Evolutionary conservation across 306 rosid genomes (phyloP), one percentile per base, ranked within the genome.

Genomic region (Cercis canadensis): DNA sequence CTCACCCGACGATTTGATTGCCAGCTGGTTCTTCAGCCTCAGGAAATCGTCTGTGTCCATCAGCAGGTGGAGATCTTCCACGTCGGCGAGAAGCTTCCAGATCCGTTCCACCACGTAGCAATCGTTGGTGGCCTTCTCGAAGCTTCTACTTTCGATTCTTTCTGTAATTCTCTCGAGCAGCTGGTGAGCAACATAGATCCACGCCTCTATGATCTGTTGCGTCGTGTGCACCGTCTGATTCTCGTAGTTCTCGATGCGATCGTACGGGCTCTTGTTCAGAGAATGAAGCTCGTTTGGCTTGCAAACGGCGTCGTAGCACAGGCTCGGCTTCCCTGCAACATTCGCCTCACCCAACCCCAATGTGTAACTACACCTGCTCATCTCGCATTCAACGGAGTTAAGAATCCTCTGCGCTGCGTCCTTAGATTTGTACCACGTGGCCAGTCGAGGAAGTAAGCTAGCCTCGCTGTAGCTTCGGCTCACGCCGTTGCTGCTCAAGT

Each of bases 11-110:
- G 82, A 65, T 13, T 66, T 77, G 49, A 89, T 54, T 18, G 57
- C 29, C 0, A 94, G 13, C 55, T 86, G 84, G 34, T 81, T 90
- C 84, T 87, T 94, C 57, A 94, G 81, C 19, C 77, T 73, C 10
- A 94, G 60, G 50, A 94, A 89, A 75, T 94, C 98, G 19, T 81
- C 88, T 10, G 98, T 95, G 59, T 94, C 98, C 96, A 94, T 89
- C 49, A 90, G 57, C n/a, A 89, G 77, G 47, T 89, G 89, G 15
- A 87, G 71, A 55, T 90, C 98, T 61, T 87, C 87, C 15, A 88
- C 78, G 47, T 90, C 97, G 2, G 87, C 60, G 0, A 90, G 75
- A 7, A 90, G 67, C 81, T 89, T 89, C 97, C 97, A 94, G 79
- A 89, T 89, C 78, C 84, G 73, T 61, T 90, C 96, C 76, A 94